Evolutionary conservation across 116 monocot genomes (phyloP).

Genomic region (Dioscorea cayenensis): DNA sequence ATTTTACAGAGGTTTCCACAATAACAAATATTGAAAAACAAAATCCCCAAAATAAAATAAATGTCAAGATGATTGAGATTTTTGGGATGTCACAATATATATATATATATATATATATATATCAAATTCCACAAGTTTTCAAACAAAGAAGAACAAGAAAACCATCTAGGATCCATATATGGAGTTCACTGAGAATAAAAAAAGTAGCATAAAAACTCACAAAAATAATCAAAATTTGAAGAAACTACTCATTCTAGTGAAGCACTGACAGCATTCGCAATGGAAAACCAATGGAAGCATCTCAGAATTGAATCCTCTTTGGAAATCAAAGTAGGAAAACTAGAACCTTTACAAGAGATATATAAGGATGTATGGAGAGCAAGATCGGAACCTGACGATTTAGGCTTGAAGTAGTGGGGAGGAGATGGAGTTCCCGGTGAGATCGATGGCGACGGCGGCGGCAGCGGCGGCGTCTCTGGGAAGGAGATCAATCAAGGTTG

Average conservation of each 20-base stretch:
- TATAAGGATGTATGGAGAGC: not conserved
- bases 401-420: constrained; percentile 83
- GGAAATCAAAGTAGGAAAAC: constrained; percentile 5
- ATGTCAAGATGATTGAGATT: too few species aligned
- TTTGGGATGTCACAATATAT: too few species aligned
- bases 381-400: constrained; percentile 37
- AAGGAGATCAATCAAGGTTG: constrained; percentile 35
- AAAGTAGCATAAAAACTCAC: too few species aligned
- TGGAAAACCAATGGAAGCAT: constrained; percentile 79
- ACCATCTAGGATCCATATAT: too few species aligned
- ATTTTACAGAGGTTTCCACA: too few species aligned
- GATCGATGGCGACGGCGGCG: constrained; percentile 14
- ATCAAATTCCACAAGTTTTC: too few species aligned
- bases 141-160: too few species aligned
- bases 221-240: not conserved
- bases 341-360: not conserved
- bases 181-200: too few species aligned
- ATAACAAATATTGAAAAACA: too few species aligned
- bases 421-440: constrained; percentile 73
- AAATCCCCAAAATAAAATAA: too few species aligned
- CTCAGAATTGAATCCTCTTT: constrained; percentile 55
- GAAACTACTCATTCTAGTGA: not conserved
- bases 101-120: too few species aligned
- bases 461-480: not conserved
- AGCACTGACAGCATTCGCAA: constrained; percentile 79